A percentile compares a stretch with the other conserved stretches of the same genome.
phyloP scores from a whole-genome alignment of 352 stramenopile genomes.

The Pythium aphanidermatum region DNA sequence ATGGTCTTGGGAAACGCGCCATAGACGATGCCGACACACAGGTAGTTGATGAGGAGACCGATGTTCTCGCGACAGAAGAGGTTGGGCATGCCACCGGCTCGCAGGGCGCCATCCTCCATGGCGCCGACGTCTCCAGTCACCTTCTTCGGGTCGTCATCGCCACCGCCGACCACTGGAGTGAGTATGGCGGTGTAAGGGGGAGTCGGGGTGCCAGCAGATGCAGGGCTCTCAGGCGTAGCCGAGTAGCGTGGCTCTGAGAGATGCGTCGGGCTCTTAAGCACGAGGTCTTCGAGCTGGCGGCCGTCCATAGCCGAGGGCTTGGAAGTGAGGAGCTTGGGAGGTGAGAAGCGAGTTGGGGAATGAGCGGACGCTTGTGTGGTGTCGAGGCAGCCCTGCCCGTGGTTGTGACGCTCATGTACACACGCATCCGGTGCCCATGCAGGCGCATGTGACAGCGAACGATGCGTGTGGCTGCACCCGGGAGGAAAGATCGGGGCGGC shows the following conservation, averaged over 20 bases:
- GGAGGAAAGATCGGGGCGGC: too few relatives aligned
- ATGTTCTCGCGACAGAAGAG: constrained; percentile 19
- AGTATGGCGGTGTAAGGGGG: constrained; percentile 1
- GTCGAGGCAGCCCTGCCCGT: too few relatives aligned
- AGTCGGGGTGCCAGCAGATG: background rate
- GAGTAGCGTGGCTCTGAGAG: constrained; percentile 13
- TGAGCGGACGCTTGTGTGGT: too few relatives aligned
- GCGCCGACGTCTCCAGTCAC: background rate
- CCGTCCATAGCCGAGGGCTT: constrained; percentile 3
- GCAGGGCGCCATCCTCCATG: constrained; percentile 11
- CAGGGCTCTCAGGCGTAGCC: constrained; percentile 3
- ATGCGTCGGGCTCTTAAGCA: constrained; percentile 11
- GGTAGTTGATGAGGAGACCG: constrained; percentile 23
- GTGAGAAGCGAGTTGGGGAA: background rate
- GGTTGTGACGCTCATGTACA: too few relatives aligned
- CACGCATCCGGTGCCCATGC: too few relatives aligned
- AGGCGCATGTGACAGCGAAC: too few relatives aligned
- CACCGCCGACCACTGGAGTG: constrained; percentile 1
- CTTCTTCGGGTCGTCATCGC: background rate
- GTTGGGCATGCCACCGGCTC: constrained; percentile 11
- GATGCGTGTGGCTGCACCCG: too few relatives aligned
- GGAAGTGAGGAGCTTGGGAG: background rate
- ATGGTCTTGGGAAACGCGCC: constrained; percentile 20
- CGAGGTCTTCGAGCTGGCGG: constrained; percentile 10
- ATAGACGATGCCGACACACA: constrained; percentile 20